phyloP scores from a whole-genome alignment of 805 yeast species.

The Wickerhamiella parazyma region DNA sequence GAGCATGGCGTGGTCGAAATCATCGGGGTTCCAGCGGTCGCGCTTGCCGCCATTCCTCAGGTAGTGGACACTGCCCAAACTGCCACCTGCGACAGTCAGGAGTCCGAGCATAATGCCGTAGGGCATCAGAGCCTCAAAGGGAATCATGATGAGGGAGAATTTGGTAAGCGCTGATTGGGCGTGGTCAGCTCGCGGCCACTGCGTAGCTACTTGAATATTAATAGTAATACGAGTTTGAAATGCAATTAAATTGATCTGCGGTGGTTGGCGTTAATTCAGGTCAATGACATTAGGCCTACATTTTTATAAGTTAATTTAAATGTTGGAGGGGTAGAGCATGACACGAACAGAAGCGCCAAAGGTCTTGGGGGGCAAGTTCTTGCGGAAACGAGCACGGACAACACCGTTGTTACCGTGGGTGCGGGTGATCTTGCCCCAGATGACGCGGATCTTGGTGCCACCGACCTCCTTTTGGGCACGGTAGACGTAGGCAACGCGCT shows the following conservation, averaged over 20 bases:
- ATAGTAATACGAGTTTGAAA: background rate
- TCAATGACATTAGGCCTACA: conserved; percentile 6
- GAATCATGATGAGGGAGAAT: conserved; percentile 35
- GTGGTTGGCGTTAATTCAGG: background rate
- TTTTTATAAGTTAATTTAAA: conserved; percentile 36
- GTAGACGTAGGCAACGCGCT: conserved; percentile 99
- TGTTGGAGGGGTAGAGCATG: conserved; percentile 99
- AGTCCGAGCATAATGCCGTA: conserved; percentile 42
- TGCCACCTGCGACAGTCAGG: conserved; percentile 42
- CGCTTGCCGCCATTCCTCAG: conserved; percentile 38
- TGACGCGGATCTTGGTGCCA: conserved; percentile 98
- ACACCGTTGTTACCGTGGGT: conserved; percentile 98
- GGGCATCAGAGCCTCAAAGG: conserved; percentile 55
- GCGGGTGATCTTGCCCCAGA: conserved; percentile 99
- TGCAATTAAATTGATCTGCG: background rate
- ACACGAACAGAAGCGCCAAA: conserved; percentile 99
- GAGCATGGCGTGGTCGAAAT: conserved; percentile 41
- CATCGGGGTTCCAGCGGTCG: conserved; percentile 40
- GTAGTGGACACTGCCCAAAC: conserved; percentile 32
- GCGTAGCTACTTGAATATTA: background rate
- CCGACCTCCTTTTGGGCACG: conserved; percentile 94
- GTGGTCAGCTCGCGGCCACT: background rate
- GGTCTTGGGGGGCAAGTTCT: conserved; percentile 98
- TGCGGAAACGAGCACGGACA: conserved; percentile 97
- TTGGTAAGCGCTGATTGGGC: conserved; percentile 8